phyloP scores from a whole-genome alignment of 768 basidiomycete species.

The Amanita muscaria region DNA sequence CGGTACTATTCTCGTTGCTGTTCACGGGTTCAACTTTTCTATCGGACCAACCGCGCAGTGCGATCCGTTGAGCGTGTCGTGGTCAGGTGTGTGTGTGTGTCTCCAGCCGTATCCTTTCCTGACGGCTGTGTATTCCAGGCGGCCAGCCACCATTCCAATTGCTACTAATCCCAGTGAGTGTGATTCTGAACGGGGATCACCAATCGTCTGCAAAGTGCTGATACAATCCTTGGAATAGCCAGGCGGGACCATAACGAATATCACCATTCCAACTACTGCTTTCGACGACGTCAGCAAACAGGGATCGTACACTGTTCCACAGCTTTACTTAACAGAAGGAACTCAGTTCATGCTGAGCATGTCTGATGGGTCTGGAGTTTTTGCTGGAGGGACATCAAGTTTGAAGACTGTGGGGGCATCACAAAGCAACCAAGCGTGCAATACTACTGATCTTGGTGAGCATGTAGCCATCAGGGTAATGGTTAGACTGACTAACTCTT shows the following conservation, averaged over 20 bases:
- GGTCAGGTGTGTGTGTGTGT: constrained; percentile 17
- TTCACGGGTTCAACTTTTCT: constrained; percentile 15
- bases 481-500: neutral
- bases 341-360: constrained; percentile 17
- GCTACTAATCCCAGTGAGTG: constrained; percentile 18
- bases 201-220: neutral
- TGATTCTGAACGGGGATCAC: constrained; percentile 5
- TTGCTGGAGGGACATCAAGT: constrained; percentile 17
- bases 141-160: constrained; percentile 20
- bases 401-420: constrained; percentile 17
- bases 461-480: neutral
- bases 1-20: constrained; percentile 1
- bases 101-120: neutral
- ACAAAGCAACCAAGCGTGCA: constrained; percentile 12
- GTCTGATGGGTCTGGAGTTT: constrained; percentile 20
- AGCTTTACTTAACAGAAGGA: constrained; percentile 8
- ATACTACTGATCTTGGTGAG: constrained; percentile 19
- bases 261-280: constrained; percentile 17
- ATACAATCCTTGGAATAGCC: constrained; percentile 20
- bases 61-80: constrained; percentile 16
- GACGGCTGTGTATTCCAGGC: constrained; percentile 10
- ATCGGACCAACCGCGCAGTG: constrained; percentile 17
- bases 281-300: constrained; percentile 10
- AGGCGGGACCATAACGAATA: constrained; percentile 16
- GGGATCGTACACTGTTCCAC: constrained; percentile 15